These are phyloP conservation scores for Brassica cretica DNA, from an alignment of 345 rosid genomes.

Conservation along the genomic window DNA sequence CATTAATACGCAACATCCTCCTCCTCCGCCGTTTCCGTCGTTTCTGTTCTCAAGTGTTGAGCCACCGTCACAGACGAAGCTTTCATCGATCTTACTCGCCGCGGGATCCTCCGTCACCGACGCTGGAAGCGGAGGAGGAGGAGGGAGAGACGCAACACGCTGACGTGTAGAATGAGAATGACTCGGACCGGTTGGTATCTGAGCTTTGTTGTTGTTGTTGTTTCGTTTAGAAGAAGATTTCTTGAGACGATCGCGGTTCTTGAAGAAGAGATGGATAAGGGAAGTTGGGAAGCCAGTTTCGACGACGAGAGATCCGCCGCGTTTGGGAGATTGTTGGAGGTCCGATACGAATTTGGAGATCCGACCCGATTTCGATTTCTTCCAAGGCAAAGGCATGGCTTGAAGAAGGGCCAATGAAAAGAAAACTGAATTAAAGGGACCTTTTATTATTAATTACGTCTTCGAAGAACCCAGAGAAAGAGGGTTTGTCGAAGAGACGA, in stretches of 20 bases:
- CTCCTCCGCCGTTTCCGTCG: conserved; percentile 11
- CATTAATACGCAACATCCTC: conserved; percentile 28
- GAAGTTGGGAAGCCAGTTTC: conserved; percentile 95
- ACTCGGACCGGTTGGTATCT: not conserved
- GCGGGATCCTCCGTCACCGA: conserved; percentile 1
- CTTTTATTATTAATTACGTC: not conserved
- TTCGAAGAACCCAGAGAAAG: conserved; percentile 34
- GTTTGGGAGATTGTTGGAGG: conserved; percentile 68
- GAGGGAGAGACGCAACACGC: conserved; percentile 10
- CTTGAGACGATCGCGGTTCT: conserved; percentile 73
- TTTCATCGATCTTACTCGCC: conserved; percentile 18
- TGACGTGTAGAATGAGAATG: conserved; percentile 17
- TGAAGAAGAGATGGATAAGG: conserved; percentile 73
- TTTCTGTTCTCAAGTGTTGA: not conserved
- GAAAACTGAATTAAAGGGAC: not conserved
- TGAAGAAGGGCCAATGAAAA: not conserved
- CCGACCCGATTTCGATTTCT: conserved; percentile 52
- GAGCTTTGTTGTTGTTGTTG: not conserved
- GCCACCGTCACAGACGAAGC: not conserved
- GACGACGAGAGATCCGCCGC: conserved; percentile 68
- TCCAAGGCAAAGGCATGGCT: conserved; percentile 86
- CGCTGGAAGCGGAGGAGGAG: conserved; percentile 10
- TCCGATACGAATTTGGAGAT: conserved; percentile 69
- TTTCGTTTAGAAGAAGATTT: conserved; percentile 47
- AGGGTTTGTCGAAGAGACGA: conserved; percentile 41